Evolutionary conservation across 2,329 filamentous ascomycete genomes (phyloP).

Genomic region (Beauveria australis): DNA sequence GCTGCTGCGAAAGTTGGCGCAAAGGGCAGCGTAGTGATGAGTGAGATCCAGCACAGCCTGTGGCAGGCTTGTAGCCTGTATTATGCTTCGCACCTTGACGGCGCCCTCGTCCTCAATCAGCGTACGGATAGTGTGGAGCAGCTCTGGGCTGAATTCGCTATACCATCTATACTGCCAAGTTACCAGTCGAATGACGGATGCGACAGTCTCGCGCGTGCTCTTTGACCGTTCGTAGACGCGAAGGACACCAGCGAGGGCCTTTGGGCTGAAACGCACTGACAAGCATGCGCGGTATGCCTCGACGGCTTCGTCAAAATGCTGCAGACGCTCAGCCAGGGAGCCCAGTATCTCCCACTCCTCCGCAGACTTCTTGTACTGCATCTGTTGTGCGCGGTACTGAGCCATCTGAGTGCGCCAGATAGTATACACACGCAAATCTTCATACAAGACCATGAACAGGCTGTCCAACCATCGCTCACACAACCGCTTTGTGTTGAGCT

Average conservation of each 20-base stretch:
- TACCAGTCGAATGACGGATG: conserved; percentile 80
- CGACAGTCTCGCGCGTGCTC: conserved; percentile 73
- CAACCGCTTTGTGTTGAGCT: conserved; percentile 92
- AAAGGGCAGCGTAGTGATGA: conserved; percentile 91
- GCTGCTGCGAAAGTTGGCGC: conserved; percentile 89
- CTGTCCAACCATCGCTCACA: conserved; percentile 98
- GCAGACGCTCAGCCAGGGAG: conserved; percentile 81
- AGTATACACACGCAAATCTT: conserved; percentile 95
- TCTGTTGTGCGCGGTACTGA: conserved; percentile 84
- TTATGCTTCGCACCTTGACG: conserved; percentile 93
- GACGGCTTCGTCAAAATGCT: conserved; percentile 83
- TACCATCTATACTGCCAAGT: conserved; percentile 99
- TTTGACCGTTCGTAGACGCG: conserved; percentile 69
- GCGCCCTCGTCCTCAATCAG: conserved; percentile 96
- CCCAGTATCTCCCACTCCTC: conserved; percentile 98
- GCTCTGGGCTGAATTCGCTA: conserved; percentile 91
- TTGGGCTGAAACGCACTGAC: conserved; percentile 82
- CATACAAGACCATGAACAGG: conserved; percentile 97
- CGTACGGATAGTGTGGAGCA: conserved; percentile 80
- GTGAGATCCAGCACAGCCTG: conserved; percentile 91
- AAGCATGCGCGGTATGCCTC: conserved; percentile 91
- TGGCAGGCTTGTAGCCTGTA: conserved; percentile 89
- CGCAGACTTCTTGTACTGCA: conserved; percentile 92
- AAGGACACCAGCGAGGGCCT: conserved; percentile 79
- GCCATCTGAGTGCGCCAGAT: conserved; percentile 99